Conservation (phyloP, 108 stramenopile species). For the Nitzschia sp. region DNA sequence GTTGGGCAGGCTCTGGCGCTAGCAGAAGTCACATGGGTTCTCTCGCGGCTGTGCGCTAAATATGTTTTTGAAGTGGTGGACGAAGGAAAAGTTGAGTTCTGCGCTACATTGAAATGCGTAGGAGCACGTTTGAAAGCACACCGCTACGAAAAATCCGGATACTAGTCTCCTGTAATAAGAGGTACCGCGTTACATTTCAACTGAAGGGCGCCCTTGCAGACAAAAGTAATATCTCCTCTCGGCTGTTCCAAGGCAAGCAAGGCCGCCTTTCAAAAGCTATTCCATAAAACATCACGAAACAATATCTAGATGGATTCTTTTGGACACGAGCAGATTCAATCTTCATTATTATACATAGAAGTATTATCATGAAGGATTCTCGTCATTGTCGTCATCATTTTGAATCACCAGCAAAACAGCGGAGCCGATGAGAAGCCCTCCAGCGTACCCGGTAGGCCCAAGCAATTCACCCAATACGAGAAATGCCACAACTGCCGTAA, state of each 20-base stretch:
- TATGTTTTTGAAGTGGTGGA: constrained; percentile 33
- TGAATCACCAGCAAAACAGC: constrained; percentile 52
- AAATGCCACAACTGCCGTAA: constrained; percentile 77
- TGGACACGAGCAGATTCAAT: too few species aligned
- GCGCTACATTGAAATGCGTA: constrained; percentile 26
- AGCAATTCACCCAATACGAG: constrained; percentile 68
- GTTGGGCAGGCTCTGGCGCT: constrained; percentile 45
- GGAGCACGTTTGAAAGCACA: constrained; percentile 23
- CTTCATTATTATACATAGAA: too few species aligned
- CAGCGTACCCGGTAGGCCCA: constrained; percentile 53
- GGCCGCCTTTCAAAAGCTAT: too few species aligned
- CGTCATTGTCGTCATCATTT: background rate
- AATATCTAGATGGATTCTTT: too few species aligned
- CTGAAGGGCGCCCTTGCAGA: too few species aligned
- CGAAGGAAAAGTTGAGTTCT: constrained; percentile 13
- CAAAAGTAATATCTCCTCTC: too few species aligned
- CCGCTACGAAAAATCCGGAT: background rate
- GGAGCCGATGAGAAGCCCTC: constrained; percentile 65
- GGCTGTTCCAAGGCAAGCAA: too few species aligned
- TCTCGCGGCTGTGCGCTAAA: constrained; percentile 34
- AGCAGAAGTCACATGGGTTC: constrained; percentile 44
- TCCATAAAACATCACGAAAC: too few species aligned
- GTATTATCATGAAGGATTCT: too few species aligned
- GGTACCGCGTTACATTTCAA: too few species aligned
- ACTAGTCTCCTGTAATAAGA: too few species aligned